phyloP scores from a whole-genome alignment of 2,329 filamentous ascomycete genomes.

The Phaeosphaeria sp. region DNA sequence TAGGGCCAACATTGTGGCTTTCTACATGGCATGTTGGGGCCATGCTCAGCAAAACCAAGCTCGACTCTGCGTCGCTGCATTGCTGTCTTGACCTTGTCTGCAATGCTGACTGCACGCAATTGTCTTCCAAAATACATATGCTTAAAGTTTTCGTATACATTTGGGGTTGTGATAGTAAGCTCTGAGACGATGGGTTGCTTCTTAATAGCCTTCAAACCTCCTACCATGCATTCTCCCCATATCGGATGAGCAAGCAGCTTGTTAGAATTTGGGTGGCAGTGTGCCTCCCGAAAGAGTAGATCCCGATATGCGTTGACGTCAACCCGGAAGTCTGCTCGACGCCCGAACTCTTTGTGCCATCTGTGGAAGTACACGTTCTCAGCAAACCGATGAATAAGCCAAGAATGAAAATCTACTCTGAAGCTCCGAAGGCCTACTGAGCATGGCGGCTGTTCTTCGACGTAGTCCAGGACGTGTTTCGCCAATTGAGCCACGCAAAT shows the following conservation, averaged over 20 bases:
- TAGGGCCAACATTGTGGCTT: conserved; percentile 8
- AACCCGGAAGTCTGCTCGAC: conserved; percentile 65
- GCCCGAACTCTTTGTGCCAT: conserved; percentile 60
- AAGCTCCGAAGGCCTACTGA: conserved; percentile 65
- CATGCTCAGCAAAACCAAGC: conserved; percentile 26
- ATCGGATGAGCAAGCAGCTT: conserved; percentile 51
- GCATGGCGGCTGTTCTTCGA: conserved; percentile 40
- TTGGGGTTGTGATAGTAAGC: conserved; percentile 73
- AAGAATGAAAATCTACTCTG: conserved; percentile 61
- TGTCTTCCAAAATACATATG: conserved; percentile 65
- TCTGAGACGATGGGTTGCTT: conserved; percentile 23
- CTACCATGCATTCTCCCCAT: conserved; percentile 58
- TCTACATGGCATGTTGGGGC: not conserved
- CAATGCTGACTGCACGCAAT: conserved; percentile 48
- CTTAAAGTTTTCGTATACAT: conserved; percentile 69
- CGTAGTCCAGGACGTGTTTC: conserved; percentile 75
- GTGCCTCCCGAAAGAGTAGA: conserved; percentile 71
- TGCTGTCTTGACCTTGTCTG: conserved; percentile 4
- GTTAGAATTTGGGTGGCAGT: conserved; percentile 53
- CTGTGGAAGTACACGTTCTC: conserved; percentile 50
- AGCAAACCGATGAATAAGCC: conserved; percentile 59
- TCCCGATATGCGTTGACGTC: conserved; percentile 65
- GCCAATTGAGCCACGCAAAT: conserved; percentile 73
- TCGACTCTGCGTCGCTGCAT: conserved; percentile 16
- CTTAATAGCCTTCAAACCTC: conserved; percentile 10